A percentile compares a stretch with the other conserved stretches of the same genome.
Evolutionary conservation across 1,139 yeast species (phyloP).

Genomic region (Saccharomycopsis hybrid): DNA sequence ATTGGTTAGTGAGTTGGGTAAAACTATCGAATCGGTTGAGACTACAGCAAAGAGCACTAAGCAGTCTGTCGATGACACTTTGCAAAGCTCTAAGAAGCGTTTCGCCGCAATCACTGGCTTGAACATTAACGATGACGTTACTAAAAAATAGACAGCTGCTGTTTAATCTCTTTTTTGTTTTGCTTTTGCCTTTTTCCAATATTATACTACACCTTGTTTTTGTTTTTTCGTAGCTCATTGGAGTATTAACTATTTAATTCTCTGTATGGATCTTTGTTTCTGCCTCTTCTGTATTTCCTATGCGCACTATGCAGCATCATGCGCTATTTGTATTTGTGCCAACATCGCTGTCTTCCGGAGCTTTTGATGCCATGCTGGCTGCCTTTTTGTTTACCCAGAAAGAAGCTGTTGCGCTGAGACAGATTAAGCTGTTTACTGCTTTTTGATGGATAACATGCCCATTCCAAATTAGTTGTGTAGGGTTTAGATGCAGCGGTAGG

Average conservation of each 20-base stretch:
- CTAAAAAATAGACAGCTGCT: slow-evolving; percentile 37
- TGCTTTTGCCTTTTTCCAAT: not conserved
- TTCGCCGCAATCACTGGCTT: slow-evolving; percentile 63
- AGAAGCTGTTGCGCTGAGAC: no score
- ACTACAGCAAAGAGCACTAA: slow-evolving; percentile 33
- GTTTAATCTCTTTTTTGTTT: not conserved
- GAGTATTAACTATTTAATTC: not conserved
- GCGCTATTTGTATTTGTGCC: not conserved
- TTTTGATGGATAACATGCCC: no score
- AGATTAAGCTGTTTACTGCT: no score
- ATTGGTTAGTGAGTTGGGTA: slow-evolving; percentile 39
- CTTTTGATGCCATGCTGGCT: not conserved
- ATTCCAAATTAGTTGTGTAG: no score
- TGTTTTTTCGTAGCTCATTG: not conserved
- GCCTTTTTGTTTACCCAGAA: not conserved
- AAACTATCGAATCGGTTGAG: slow-evolving; percentile 35
- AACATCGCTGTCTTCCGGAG: not conserved
- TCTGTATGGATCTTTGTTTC: no score
- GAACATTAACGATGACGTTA: slow-evolving; percentile 55
- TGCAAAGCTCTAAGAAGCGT: slow-evolving; percentile 40
- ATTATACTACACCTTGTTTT: not conserved
- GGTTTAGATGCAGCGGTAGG: no score
- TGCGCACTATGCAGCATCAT: not conserved
- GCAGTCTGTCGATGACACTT: slow-evolving; percentile 32
- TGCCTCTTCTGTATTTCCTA: no score